Conservation (phyloP, 257 asterid genomes). For the Forsythia suspensa region DNA sequence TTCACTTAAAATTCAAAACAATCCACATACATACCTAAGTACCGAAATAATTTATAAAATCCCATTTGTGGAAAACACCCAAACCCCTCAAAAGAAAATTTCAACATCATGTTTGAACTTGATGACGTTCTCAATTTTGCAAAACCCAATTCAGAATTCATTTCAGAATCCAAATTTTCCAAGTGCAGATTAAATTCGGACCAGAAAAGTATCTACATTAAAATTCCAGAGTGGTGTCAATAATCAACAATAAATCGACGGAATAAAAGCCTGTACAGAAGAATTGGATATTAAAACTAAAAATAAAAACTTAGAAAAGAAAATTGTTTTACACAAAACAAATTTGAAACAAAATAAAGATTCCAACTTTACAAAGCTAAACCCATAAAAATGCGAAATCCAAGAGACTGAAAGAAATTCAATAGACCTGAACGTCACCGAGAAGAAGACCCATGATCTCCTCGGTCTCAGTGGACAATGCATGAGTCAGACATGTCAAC, state of each 20-base stretch:
- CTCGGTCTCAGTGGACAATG: constrained; percentile 99
- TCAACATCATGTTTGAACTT: not conserved
- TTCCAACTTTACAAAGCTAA: too few species aligned
- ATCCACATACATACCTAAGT: too few species aligned
- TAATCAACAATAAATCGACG: not conserved
- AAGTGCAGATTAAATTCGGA: not conserved
- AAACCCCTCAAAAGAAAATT: constrained; percentile 4
- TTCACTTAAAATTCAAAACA: too few species aligned
- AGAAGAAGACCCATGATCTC: constrained; percentile 99
- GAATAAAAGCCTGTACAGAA: constrained; percentile 12
- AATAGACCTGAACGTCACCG: constrained; percentile 82
- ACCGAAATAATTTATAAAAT: too few species aligned
- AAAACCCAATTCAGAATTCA: not conserved
- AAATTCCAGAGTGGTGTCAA: not conserved
- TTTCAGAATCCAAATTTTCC: constrained; percentile 14
- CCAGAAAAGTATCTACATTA: not conserved
- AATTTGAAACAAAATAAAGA: not conserved
- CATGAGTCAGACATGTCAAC: constrained; percentile 95
- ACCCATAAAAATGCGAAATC: too few species aligned
- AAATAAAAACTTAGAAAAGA: not conserved
- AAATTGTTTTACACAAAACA: not conserved
- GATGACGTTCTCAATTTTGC: constrained; percentile 17
- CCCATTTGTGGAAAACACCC: not conserved
- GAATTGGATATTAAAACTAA: too few species aligned
- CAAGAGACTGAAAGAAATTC: not conserved